Conservation (phyloP, 257 asterid species). For the Verbascum thapsus region DNA sequence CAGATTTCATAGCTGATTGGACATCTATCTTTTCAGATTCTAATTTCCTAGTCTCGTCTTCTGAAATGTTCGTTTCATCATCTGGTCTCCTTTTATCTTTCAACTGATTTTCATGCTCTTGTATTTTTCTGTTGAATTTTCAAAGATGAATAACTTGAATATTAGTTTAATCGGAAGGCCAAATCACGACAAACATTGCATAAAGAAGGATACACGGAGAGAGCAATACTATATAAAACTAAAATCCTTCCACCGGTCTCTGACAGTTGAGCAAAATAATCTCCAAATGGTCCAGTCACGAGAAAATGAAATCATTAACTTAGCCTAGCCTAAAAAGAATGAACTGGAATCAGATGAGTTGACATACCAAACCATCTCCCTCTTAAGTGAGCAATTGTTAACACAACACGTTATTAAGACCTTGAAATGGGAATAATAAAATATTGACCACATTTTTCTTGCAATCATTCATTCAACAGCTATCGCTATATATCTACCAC, state of each 20-base stretch:
- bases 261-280: neutral
- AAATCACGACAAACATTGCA: too few relatives aligned
- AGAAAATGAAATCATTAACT: too few relatives aligned
- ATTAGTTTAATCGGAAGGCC: too few relatives aligned
- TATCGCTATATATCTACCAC: too few relatives aligned
- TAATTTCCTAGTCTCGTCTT: conserved; percentile 42
- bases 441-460: neutral
- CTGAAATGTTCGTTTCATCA: conserved; percentile 38
- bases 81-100: conserved; percentile 39
- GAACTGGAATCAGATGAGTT: neutral
- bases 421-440: neutral
- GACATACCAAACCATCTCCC: neutral
- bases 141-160: neutral
- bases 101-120: conserved; percentile 53
- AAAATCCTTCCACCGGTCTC: neutral
- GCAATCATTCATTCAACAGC: neutral
- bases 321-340: too few relatives aligned
- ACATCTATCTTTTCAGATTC: conserved; percentile 43
- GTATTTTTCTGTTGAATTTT: conserved; percentile 54
- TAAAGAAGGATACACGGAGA: neutral
- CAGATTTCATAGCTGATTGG: conserved; percentile 49
- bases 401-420: neutral
- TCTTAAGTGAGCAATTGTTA: neutral
- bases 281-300: too few relatives aligned
- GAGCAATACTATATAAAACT: neutral